phyloP scores from a whole-genome alignment of 192 early-diverging fungal genomes.

The Umbelopsis sp. region DNA sequence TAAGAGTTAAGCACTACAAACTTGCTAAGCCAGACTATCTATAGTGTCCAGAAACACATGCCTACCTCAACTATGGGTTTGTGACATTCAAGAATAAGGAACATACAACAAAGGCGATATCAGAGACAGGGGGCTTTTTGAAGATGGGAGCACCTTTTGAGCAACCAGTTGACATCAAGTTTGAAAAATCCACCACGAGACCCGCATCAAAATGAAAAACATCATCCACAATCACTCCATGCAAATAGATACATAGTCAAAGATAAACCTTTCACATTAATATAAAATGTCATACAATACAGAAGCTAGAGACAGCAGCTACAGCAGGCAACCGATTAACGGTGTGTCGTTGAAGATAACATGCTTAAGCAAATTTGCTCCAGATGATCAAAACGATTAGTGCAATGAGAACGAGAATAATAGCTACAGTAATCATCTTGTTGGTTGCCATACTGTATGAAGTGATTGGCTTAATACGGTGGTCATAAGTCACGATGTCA shows the following conservation, averaged over 20 bases:
- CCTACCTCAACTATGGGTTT: slow-evolving; percentile 34
- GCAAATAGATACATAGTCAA: slow-evolving; percentile 19
- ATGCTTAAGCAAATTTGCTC: slow-evolving; percentile 64
- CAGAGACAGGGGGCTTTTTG: slow-evolving; percentile 18
- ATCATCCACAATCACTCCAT: not conserved
- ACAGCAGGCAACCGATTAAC: not conserved
- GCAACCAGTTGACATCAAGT: slow-evolving; percentile 5
- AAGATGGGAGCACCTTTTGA: slow-evolving; percentile 16
- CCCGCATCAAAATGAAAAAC: not conserved
- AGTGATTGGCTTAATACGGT: slow-evolving; percentile 2
- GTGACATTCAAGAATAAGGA: slow-evolving; percentile 32
- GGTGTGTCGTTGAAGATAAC: slow-evolving; percentile 9
- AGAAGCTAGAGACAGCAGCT: slow-evolving; percentile 9
- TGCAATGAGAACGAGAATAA: slow-evolving; percentile 79
- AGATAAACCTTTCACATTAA: slow-evolving; percentile 16
- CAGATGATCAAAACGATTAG: slow-evolving; percentile 86
- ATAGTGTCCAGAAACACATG: slow-evolving; percentile 35
- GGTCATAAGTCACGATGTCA: not conserved
- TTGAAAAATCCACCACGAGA: not conserved
- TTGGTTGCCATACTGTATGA: slow-evolving; percentile 77
- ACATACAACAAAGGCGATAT: slow-evolving; percentile 27
- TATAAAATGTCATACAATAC: slow-evolving; percentile 27
- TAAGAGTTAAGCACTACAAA: not conserved
- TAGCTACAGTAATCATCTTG: slow-evolving; percentile 84
- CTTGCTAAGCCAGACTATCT: not conserved